Conservation (phyloP, 176 grass and related monocot species). For the Musa itinerans region DNA sequence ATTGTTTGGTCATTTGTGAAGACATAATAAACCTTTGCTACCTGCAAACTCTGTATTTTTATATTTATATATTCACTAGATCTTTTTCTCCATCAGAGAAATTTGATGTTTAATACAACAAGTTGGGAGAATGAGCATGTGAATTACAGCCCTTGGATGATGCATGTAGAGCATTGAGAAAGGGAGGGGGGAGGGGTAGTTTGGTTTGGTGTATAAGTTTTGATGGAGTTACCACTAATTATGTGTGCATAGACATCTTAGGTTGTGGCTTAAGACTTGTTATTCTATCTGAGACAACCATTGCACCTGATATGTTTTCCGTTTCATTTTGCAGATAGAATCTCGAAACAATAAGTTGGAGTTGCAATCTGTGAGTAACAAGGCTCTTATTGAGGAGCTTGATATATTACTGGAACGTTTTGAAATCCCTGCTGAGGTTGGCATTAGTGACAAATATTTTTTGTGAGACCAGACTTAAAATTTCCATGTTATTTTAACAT, state of each 20-base stretch:
- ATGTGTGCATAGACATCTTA: neutral
- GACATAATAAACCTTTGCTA: no score
- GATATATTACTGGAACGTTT: conserved; percentile 64
- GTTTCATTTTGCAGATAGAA: conserved; percentile 63
- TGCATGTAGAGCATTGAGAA: neutral
- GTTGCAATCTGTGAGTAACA: conserved; percentile 81
- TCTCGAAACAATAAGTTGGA: conserved; percentile 87
- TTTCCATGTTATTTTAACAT: neutral
- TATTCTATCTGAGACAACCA: neutral
- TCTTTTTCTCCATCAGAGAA: neutral
- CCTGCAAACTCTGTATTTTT: no score
- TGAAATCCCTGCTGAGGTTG: conserved; percentile 74
- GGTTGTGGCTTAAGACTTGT: neutral
- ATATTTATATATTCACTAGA: no score
- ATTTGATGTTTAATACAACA: neutral
- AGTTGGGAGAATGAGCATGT: neutral
- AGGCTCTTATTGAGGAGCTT: conserved; percentile 70
- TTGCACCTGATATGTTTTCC: conserved; percentile 7
- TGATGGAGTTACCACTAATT: neutral
- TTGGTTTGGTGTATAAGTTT: neutral
- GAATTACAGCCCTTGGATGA: neutral
- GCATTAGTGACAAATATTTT: conserved; percentile 2
- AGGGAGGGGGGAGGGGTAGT: neutral
- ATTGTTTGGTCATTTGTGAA: no score
- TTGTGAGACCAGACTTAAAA: conserved; percentile 5